phyloP scores from a whole-genome alignment of 129 eudicot genomes.

The Arctium minus region DNA sequence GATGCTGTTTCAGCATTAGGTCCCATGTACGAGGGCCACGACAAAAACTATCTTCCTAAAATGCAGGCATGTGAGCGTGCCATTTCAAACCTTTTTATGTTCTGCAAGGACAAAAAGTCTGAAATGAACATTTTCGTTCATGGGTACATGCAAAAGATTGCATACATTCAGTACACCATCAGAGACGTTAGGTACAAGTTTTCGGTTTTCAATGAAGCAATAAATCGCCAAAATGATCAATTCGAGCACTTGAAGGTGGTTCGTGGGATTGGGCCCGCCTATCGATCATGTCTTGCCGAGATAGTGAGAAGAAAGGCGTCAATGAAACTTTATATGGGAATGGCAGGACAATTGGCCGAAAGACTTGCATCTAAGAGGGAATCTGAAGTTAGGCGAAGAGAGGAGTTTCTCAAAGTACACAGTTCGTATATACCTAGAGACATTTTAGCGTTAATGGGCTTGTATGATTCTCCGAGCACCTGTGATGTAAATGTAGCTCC shows the following conservation, averaged over 20 bases:
- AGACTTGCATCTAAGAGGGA: conserved; percentile 80
- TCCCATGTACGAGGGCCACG: conserved; percentile 86
- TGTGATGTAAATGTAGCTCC: conserved; percentile 87
- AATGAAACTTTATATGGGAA: conserved; percentile 96
- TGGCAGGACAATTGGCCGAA: conserved; percentile 91
- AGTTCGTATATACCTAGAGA: conserved; percentile 74
- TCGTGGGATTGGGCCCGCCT: conserved; percentile 67
- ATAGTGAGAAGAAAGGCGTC: conserved; percentile 86
- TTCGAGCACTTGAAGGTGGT: conserved; percentile 78
- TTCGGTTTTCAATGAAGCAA: conserved; percentile 83
- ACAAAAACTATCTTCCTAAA: conserved; percentile 68
- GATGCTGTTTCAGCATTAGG: conserved; percentile 98
- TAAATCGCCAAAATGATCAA: conserved; percentile 68
- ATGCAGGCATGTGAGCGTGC: conserved; percentile 70
- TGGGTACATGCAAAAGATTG: conserved; percentile 86
- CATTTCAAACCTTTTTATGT: conserved; percentile 55
- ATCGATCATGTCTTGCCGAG: conserved; percentile 93
- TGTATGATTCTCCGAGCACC: conserved; percentile 76
- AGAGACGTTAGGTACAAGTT: conserved; percentile 82
- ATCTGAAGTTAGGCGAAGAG: conserved; percentile 69
- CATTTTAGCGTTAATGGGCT: conserved; percentile 76
- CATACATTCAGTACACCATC: conserved; percentile 77
- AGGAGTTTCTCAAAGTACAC: conserved; percentile 68
- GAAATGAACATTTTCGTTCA: conserved; percentile 89
- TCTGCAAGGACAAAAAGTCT: conserved; percentile 66